A percentile compares a stretch with the other conserved stretches of the same genome.
These are phyloP conservation scores for Pestalotiopsis sp. DNA, from an alignment of 2,329 filamentous ascomycete species.

Conservation along the genomic window DNA sequence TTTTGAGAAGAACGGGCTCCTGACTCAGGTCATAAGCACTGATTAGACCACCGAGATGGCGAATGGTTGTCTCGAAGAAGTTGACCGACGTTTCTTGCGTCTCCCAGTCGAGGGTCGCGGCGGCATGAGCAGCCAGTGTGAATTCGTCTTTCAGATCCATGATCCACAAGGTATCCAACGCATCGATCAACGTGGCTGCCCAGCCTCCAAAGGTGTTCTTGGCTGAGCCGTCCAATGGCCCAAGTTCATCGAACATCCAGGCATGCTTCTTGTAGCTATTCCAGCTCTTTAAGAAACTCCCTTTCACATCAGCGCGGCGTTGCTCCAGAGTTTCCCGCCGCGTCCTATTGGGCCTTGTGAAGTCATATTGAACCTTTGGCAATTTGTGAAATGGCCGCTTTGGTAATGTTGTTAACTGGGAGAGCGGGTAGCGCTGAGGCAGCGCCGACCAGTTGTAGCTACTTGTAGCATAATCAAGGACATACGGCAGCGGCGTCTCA, in stretches of 20 bases:
- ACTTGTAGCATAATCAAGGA: constrained; percentile 14
- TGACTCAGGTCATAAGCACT: constrained; percentile 47
- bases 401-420: constrained; percentile 10
- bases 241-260: constrained; percentile 55
- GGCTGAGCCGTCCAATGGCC: constrained; percentile 47
- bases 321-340: constrained; percentile 25
- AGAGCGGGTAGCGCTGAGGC: constrained; percentile 13
- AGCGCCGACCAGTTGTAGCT: constrained; percentile 17
- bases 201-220: constrained; percentile 56
- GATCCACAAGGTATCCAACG: constrained; percentile 64
- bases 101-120: constrained; percentile 52
- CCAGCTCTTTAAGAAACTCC: constrained; percentile 48
- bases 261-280: constrained; percentile 53
- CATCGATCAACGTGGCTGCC: constrained; percentile 62
- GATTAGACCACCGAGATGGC: constrained; percentile 48
- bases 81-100: constrained; percentile 40
- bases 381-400: not conserved
- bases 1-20: constrained; percentile 42
- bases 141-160: constrained; percentile 63
- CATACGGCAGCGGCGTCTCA: not conserved
- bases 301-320: constrained; percentile 40
- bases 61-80: constrained; percentile 50
- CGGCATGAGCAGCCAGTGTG: constrained; percentile 50
- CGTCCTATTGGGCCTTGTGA: constrained; percentile 18
- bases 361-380: constrained; percentile 38